Percentiles rank a stretch among this genome's conserved stretches.
phyloP scores from a whole-genome alignment of 2,329 filamentous ascomycete genomes.

The Penicillium sp. region DNA sequence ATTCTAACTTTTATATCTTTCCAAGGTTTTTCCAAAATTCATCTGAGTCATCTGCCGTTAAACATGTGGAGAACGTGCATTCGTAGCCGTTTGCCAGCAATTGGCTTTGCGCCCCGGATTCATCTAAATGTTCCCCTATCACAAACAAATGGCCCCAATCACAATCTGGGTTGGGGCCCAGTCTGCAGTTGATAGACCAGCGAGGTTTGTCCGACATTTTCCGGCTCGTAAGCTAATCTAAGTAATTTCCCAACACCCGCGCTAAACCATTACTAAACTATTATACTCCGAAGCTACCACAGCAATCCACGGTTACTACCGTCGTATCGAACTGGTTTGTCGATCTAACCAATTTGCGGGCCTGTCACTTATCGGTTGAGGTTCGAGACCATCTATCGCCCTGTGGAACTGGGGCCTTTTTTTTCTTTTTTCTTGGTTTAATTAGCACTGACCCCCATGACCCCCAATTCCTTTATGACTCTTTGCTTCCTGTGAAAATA shows the following conservation, averaged over 20 bases:
- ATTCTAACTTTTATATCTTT: not conserved
- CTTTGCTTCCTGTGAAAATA: not conserved
- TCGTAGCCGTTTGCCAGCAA: not conserved
- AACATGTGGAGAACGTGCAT: not conserved
- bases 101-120: not conserved
- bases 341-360: conserved; percentile 7
- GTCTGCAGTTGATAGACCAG: not conserved
- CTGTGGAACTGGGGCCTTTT: not conserved
- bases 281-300: not conserved
- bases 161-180: not conserved
- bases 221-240: not conserved
- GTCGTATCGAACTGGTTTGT: conserved; percentile 13
- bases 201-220: not conserved
- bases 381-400: conserved; percentile 20
- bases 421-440: conserved; percentile 7
- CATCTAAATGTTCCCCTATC: not conserved
- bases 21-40: not conserved
- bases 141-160: not conserved
- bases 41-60: not conserved
- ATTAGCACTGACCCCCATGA: not conserved
- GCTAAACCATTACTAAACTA: not conserved
- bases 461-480: not conserved
- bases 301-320: conserved; percentile 11
- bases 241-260: not conserved
- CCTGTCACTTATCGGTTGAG: conserved; percentile 1